Evolutionary conservation across 495 filamentous ascomycete genomes (phyloP).

Genomic region (Hypoxylon subgilvum): DNA sequence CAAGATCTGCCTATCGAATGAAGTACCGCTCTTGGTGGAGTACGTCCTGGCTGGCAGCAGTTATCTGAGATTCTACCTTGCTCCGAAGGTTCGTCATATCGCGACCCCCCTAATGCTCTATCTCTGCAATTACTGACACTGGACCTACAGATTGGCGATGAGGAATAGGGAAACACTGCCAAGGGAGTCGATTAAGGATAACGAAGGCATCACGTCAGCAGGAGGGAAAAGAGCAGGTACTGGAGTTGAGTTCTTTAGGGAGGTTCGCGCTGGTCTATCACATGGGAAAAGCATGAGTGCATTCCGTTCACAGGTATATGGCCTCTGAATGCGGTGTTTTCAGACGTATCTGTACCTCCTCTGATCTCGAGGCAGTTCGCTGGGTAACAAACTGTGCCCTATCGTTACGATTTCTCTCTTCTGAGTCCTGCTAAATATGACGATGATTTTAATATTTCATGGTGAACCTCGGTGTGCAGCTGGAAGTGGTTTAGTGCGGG

Average conservation of each 20-base stretch:
- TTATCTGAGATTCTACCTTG: slow-evolving; percentile 94
- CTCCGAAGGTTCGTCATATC: slow-evolving; percentile 78
- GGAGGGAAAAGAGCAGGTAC: slow-evolving; percentile 3
- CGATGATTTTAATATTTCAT: not conserved
- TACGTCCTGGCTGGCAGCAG: slow-evolving; percentile 82
- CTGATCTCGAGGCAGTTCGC: not conserved
- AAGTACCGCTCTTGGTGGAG: slow-evolving; percentile 95
- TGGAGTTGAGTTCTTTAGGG: slow-evolving; percentile 8
- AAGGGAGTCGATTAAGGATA: slow-evolving; percentile 24
- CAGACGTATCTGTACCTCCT: slow-evolving; percentile 2
- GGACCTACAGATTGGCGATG: slow-evolving; percentile 77
- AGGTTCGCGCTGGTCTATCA: slow-evolving; percentile 5
- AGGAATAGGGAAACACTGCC: slow-evolving; percentile 64
- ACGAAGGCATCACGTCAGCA: slow-evolving; percentile 32
- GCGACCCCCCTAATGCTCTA: not conserved
- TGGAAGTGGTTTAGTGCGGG: slow-evolving; percentile 34
- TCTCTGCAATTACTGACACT: slow-evolving; percentile 10
- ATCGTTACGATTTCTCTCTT: no score
- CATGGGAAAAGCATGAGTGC: slow-evolving; percentile 16
- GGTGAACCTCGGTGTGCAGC: slow-evolving; percentile 2
- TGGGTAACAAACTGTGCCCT: not conserved
- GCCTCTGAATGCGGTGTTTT: not conserved
- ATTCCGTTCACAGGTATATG: slow-evolving; percentile 10
- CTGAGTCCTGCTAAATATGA: no score
- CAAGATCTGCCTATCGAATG: slow-evolving; percentile 89